Evolutionary conservation across 805 yeast genomes (phyloP), one percentile per base, ranked within the genome.

Genomic region (Starmerella davenportii): DNA sequence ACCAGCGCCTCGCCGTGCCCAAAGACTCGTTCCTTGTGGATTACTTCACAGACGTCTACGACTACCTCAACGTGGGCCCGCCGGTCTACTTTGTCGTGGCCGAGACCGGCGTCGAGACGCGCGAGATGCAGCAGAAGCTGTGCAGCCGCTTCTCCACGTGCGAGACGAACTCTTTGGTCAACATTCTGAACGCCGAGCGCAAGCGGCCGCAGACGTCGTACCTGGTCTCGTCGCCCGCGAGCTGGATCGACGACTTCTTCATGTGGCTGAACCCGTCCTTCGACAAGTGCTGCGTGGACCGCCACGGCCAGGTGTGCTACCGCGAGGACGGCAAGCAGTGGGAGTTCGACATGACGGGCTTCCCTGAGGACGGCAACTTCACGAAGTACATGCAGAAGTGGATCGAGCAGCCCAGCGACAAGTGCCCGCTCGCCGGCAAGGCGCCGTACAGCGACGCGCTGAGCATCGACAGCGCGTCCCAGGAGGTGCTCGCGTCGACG

Each of bases 341-440:
- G 24, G 61, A 66, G 3, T 87, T 90, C 74, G 69, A 69, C 39
- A 70, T 73, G 47, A 63, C 68, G 4, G 94, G 90, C 0, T 73
- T 90, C 51, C 98, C 98, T 0, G 72, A 71, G 49, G 73, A 72
- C 28, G 68, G 65, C 1, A 75, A 74, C 27, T 87, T 87, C 51
- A 70, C 79, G 72, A 63, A 62, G 34, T 81, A 65, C 49, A 76
- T 84, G 53, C 57, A 69, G 18, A 70, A 77, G 31, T 87, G 98
- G 98, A 79, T 87, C 20, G 65, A 72, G 1, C 50, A 48, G 35
- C 79, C 81, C 20, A 79, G 93, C 41, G 90, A 79, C 50, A 81
- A 87, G 2, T 87, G 98, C 56, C 95, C 96, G 1, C 61, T 87
- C 21, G 96, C 94, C 3, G 98, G 98, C 2, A 79, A 79, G 51